Evolutionary conservation across 768 basidiomycete species (phyloP), one percentile per base, ranked within the genome.

Genomic region (Paxillus ammoniavirescens): DNA sequence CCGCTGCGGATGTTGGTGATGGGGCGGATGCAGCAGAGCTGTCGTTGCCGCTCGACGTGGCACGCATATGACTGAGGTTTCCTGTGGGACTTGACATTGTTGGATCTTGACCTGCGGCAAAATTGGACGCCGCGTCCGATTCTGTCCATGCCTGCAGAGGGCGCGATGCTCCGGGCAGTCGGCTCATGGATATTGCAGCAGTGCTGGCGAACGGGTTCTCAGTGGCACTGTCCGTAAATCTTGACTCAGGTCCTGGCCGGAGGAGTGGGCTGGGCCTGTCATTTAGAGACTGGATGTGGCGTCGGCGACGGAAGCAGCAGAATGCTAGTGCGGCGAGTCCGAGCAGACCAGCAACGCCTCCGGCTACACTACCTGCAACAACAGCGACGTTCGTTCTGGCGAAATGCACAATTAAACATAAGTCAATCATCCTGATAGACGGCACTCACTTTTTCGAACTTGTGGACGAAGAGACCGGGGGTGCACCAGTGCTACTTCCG

Each of bases 271-370:
- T 37, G 14, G 53, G 55, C 35, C 49, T 48, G 13, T 62, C 57
- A 7, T 53, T 50, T 0, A 44, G 26, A 8, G 50, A 2, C n/a
- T 13, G 53, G 36, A 35, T 54, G 13, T 43, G 52, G 3, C 49
- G 48, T 4, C 58, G 64, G 15, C 57, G 55, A 28, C 55, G 56
- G 49, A 50, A 31, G 38, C 40, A 67, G 18, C 53, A 51, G 0
- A 56, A 30, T 2, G 28, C 49, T n/a, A 65, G 40, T 8, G 10
- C 57, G 50, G 58, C 17, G 2, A 67, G 50, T 14, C 38, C 61
- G 1, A 66, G 42, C 14, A 66, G 36, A 28, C 56, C 59, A 13
- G 49, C 15, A 31, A 13, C 56, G n/a, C 65, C 65, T 15, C 60
- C 65, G n/a, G 30, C 52, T 2, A 31, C 54, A 35, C 59, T 58